Evolutionary conservation across 1,139 yeast species (phyloP).

Genomic region (Entelexis paramagnoliae): DNA sequence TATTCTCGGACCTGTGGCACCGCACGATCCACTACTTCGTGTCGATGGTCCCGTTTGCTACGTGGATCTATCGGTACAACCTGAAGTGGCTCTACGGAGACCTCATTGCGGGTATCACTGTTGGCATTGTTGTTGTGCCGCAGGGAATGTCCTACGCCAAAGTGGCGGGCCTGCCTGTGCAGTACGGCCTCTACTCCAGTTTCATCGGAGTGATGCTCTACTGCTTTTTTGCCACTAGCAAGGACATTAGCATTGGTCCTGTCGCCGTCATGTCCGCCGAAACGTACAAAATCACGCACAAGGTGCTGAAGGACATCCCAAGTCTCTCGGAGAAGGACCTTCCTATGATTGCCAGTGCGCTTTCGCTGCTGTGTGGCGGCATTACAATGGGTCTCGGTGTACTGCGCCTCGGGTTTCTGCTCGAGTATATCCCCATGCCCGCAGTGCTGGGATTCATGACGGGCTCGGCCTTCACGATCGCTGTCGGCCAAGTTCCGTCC

Average conservation of each 20-base stretch:
- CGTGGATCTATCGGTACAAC: conserved; percentile 81
- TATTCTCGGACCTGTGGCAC: conserved; percentile 37
- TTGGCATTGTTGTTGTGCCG: conserved; percentile 86
- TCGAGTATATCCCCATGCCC: conserved; percentile 82
- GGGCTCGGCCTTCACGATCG: conserved; percentile 79
- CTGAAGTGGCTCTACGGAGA: conserved; percentile 70
- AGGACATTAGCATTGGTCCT: conserved; percentile 93
- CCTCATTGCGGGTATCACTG: conserved; percentile 83
- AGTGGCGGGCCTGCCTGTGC: conserved; percentile 69
- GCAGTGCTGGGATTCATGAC: conserved; percentile 94
- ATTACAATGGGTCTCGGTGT: conserved; percentile 75
- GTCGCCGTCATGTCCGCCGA: conserved; percentile 94
- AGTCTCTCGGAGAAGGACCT: conserved; percentile 36
- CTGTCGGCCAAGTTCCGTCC: conserved; percentile 76
- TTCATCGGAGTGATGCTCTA: conserved; percentile 86
- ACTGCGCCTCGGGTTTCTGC: conserved; percentile 72
- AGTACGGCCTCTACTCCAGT: conserved; percentile 83
- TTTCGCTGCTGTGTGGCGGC: conserved; percentile 75
- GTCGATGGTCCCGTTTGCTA: conserved; percentile 65
- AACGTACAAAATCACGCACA: conserved; percentile 64
- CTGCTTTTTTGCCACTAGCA: conserved; percentile 85
- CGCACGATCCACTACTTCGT: conserved; percentile 40
- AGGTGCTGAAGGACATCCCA: conserved; percentile 47
- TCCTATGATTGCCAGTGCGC: conserved; percentile 56
- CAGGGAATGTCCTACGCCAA: conserved; percentile 94